These are phyloP conservation scores for Exophiala dermatitidis DNA, from an alignment of 2,329 filamentous ascomycete species.

Conservation along the genomic window DNA sequence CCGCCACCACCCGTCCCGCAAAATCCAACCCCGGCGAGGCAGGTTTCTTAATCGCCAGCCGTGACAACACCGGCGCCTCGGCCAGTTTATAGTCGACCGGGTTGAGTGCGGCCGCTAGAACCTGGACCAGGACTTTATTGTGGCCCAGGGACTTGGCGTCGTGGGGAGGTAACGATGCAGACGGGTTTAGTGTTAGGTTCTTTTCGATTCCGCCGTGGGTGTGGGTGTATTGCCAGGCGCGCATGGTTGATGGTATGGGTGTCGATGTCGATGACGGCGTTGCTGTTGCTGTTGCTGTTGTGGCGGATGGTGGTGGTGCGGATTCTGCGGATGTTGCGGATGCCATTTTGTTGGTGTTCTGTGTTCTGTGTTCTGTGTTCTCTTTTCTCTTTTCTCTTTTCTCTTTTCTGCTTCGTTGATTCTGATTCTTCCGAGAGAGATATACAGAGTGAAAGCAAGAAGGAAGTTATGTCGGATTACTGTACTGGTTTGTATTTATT, in stretches of 20 bases:
- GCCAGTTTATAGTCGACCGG: constrained; percentile 59
- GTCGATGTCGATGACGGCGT: not conserved
- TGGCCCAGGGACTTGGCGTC: constrained; percentile 28
- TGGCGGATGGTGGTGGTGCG: too few relatives aligned
- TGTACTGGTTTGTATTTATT: too few relatives aligned
- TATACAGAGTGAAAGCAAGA: too few relatives aligned
- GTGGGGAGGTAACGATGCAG: constrained; percentile 36
- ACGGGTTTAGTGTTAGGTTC: constrained; percentile 43
- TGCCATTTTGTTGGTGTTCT: too few relatives aligned
- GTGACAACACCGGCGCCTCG: constrained; percentile 43
- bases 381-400: too few relatives aligned
- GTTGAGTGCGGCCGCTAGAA: constrained; percentile 51
- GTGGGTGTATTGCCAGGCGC: constrained; percentile 51
- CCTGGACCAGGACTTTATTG: constrained; percentile 49
- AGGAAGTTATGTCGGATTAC: too few relatives aligned
- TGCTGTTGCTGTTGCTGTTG: too few relatives aligned
- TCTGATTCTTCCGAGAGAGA: too few relatives aligned
- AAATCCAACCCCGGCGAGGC: constrained; percentile 48
- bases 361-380: too few relatives aligned
- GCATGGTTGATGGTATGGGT: constrained; percentile 41
- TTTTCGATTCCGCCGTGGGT: constrained; percentile 46
- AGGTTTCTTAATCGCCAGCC: constrained; percentile 36
- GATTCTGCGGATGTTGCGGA: too few relatives aligned
- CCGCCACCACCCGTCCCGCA: constrained; percentile 39
- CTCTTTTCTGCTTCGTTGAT: too few relatives aligned